These are phyloP conservation scores for Rhizopogon vinicolor DNA, from an alignment of 768 basidiomycete genomes.

Conservation along the genomic window DNA sequence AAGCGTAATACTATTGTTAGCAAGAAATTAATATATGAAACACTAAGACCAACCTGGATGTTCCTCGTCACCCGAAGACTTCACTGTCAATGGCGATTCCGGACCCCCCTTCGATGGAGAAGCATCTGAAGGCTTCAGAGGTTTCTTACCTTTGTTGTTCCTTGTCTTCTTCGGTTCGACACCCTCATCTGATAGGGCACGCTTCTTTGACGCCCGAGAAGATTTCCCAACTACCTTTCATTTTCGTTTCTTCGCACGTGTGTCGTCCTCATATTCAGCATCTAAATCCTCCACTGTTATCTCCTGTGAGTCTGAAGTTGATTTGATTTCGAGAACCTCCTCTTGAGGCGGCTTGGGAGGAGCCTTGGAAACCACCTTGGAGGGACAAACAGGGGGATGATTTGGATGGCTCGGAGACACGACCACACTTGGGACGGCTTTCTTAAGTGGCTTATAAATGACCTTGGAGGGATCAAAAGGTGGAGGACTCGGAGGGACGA, in stretches of 20 bases:
- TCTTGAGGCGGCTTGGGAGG: neutral
- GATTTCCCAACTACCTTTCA: neutral
- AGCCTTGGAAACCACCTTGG: neutral
- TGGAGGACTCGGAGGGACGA: too few relatives aligned
- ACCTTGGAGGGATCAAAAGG: neutral
- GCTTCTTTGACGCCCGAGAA: neutral
- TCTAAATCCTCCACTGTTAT: neutral
- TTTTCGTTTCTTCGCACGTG: neutral
- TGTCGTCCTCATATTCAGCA: neutral
- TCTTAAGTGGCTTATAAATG: neutral
- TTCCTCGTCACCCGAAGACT: neutral
- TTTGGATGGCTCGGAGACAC: neutral
- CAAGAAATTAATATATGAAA: too few relatives aligned
- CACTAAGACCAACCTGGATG: neutral
- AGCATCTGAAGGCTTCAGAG: neutral
- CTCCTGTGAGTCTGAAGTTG: neutral
- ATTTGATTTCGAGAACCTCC: neutral
- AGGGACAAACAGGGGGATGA: neutral
- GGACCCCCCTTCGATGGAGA: neutral
- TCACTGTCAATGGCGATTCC: neutral
- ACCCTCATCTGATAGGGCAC: neutral
- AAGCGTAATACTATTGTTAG: too few relatives aligned
- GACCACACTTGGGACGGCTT: too few relatives aligned
- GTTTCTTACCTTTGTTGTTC: neutral
- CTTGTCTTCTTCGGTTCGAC: neutral